Base-by-base conservation (phyloP, 2,329 filamentous ascomycete species). In the Fusarium sp. region DNA sequence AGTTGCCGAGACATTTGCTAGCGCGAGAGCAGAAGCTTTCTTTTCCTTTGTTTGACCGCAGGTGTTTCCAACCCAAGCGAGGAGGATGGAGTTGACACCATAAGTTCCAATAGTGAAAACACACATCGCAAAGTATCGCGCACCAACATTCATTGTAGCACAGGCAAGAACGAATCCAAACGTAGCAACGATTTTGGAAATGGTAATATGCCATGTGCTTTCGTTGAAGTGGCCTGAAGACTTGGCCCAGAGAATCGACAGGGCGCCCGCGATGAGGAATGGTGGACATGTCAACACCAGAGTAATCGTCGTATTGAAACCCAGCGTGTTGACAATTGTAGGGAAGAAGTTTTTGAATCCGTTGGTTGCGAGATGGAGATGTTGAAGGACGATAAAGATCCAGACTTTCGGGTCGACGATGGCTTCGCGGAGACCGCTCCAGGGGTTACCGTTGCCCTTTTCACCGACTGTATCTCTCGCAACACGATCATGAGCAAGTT, bases 271-370 rank as follows among this genome's bases (percentile, higher is more conserved):
- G 46, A 85, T 74, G 20, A 85, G 72, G 74, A 84, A 87, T 0
- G 85, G 85, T 0, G 86, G 86, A 38, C 82, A 83, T 0, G 84
- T 87, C 20, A 88, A 79, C 2, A 85, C 79, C 0, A 87, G 79
- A 0, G 85, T 86, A 32, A 86, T 79, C 0, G 83, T 86, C 0
- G 76, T 81, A 59, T 76, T 79, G 75, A 85, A 87, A 0, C 83
- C 82, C 0, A 87, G 81, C 0, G 83, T 84, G 52, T 82, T 76
- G 40, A 87, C 81, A 15, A 85, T 82, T 0, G 71, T 77, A 0
- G 77, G 77, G 14, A 76, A 70, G 46, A 77, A 78, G 50, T 78
- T 78, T 47, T 78, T 78, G 70, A 78, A 78, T 0, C 76, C 75
- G 24, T 77, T 77, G 8, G 76, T 77, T 11, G 68, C 68, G 16